Evolutionary conservation across 805 yeast genomes (phyloP).

Genomic region (Diddensiella caesifluorescens): DNA sequence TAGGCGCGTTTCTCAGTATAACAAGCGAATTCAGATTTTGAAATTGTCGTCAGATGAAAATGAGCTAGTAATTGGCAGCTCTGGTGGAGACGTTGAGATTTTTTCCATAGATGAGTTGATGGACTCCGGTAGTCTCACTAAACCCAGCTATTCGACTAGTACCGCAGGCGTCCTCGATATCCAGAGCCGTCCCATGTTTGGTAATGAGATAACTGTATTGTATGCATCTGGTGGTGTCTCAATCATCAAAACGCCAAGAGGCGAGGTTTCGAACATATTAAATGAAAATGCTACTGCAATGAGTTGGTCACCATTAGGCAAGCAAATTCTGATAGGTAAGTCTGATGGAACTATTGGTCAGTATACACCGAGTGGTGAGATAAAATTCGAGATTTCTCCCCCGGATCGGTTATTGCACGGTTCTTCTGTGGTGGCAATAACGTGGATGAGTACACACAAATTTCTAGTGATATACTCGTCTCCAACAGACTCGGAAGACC

Average conservation of each 20-base stretch:
- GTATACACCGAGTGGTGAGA: slow-evolving; percentile 16
- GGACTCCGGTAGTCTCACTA: too few species aligned
- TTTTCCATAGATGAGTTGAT: slow-evolving; percentile 6
- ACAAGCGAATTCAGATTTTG: slow-evolving; percentile 15
- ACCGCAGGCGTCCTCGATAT: slow-evolving; percentile 12
- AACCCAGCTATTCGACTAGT: too few species aligned
- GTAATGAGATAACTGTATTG: slow-evolving; percentile 16
- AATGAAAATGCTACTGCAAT: slow-evolving; percentile 12
- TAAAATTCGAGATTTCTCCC: slow-evolving; percentile 8
- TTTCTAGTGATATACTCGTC: slow-evolving; percentile 24
- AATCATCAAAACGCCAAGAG: slow-evolving; percentile 4
- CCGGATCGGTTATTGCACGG: slow-evolving; percentile 14
- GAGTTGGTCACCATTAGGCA: slow-evolving; percentile 29
- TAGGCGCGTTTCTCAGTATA: slow-evolving; percentile 2
- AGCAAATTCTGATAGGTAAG: slow-evolving; percentile 22
- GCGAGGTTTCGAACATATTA: background rate
- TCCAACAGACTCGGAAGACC: slow-evolving; percentile 17
- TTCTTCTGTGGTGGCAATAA: slow-evolving; percentile 3
- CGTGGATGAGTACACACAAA: slow-evolving; percentile 22
- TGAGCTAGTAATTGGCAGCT: slow-evolving; percentile 15
- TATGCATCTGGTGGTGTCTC: slow-evolving; percentile 10
- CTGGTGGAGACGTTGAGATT: slow-evolving; percentile 14
- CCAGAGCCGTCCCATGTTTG: slow-evolving; percentile 17
- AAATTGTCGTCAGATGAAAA: slow-evolving; percentile 26
- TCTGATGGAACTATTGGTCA: slow-evolving; percentile 19